Base-by-base conservation (phyloP, 306 rosid species). In the Arachis hypogaea region DNA sequence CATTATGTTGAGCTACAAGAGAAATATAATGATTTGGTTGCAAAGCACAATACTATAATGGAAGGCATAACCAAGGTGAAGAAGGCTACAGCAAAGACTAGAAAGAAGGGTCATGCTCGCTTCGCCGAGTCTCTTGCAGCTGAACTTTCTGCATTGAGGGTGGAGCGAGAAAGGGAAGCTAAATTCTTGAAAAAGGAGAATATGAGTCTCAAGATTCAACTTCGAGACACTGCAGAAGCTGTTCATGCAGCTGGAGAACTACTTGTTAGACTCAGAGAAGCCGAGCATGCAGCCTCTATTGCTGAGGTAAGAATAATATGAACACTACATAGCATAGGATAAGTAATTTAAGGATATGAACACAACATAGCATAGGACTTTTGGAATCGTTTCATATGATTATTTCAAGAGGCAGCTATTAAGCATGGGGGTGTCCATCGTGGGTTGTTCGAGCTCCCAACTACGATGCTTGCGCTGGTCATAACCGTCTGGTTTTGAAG, bases 241-340 rank as follows among this genome's bases (percentile, higher is more conserved):
- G 99, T 95, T 66, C 99, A 95, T 81, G 98, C 98, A 33, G 99
- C 99, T 42, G 99, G 98, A 68, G 99, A 88, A 78, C 87, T 95
- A 29, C 99, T 95, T 62, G 98, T 88, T 40, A 77, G 99, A 86
- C 96, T 92, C 36, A 86, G 97, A 85, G 97, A 95, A 84, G 93
- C 99, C 41, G 99, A 92, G 69, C 85, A 95, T 42, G 84, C 93
- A 60, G 87, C 86, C 38, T 88, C 98, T 57, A 63, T 75, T 71
- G 89, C 90, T 61, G 89, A 92, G 99, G 97, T 95, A 90, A 84
- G 56, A 9, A 14, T 59, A 45, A 22, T 59, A 66, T 50, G 43
- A 57, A 30, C 36, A 14, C 14, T 14, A 14, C 14, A 14, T 14
- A 14, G 14, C 14, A 14, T 14, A 18, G 22, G 22, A 18, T 18